These are phyloP conservation scores for Rugosomyces carneus DNA, from an alignment of 1,284 basidiomycete genomes.

Conservation along the genomic window DNA sequence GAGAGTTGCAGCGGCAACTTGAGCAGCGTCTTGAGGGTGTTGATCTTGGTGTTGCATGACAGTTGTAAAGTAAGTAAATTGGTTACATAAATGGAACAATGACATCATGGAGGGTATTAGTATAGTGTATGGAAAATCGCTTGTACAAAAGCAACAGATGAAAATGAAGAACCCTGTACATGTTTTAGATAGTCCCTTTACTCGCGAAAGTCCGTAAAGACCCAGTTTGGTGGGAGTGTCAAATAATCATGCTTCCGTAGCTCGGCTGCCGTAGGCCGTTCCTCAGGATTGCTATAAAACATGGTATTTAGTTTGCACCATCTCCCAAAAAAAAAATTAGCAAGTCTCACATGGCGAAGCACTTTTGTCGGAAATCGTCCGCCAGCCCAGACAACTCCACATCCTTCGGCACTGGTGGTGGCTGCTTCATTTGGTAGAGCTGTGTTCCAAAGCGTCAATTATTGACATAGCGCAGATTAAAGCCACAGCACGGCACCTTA, in stretches of 20 bases:
- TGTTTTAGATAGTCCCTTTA: constrained; percentile 22
- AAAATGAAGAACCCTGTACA: constrained; percentile 19
- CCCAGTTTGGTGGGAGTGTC: constrained; percentile 68
- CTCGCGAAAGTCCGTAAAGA: constrained; percentile 55
- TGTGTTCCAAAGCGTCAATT: constrained; percentile 5
- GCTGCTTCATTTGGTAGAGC: constrained; percentile 77
- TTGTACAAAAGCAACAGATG: too few species aligned
- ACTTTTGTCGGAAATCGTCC: constrained; percentile 83
- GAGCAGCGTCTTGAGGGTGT: constrained; percentile 16
- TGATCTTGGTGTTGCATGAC: not conserved
- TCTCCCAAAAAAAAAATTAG: constrained; percentile 3
- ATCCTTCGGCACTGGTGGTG: constrained; percentile 86
- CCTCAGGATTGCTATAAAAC: constrained; percentile 67
- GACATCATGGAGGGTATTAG: constrained; percentile 23
- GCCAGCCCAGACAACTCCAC: constrained; percentile 72
- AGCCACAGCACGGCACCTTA: constrained; percentile 53
- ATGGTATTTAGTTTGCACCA: constrained; percentile 11
- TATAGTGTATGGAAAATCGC: too few species aligned
- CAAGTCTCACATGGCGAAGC: constrained; percentile 77
- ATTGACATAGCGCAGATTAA: not conserved
- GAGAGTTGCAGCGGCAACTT: constrained; percentile 23
- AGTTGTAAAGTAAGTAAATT: constrained; percentile 3
- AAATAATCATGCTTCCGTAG: constrained; percentile 86
- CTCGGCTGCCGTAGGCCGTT: constrained; percentile 80
- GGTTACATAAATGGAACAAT: constrained; percentile 13